Percentiles rank a stretch among this genome's conserved stretches.
These are phyloP conservation scores for Obelidium mucronatum DNA, from an alignment of 192 early-diverging fungal species.

Conservation along the genomic window DNA sequence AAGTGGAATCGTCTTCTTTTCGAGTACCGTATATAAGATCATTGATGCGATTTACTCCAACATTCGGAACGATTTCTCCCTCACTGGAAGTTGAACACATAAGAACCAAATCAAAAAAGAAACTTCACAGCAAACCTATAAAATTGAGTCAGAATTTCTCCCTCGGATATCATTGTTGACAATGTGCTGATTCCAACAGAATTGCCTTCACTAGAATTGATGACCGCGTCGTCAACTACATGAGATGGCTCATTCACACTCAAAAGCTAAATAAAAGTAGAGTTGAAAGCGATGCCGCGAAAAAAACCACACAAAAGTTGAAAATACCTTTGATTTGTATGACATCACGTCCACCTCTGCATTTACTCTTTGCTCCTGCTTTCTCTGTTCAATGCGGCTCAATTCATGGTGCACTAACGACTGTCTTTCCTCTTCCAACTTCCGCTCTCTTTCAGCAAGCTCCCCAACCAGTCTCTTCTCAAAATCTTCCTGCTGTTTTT, in stretches of 20 bases:
- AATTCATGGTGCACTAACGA: too few relatives aligned
- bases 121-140: slow-evolving; percentile 28
- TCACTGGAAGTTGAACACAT: slow-evolving; percentile 3
- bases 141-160: slow-evolving; percentile 41
- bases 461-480: slow-evolving; percentile 12
- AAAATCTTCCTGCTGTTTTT: slow-evolving; percentile 8
- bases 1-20: slow-evolving; percentile 20
- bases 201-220: slow-evolving; percentile 26
- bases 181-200: slow-evolving; percentile 34
- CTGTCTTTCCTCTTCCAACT: slow-evolving; percentile 3
- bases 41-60: background rate
- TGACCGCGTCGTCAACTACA: slow-evolving; percentile 2
- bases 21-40: background rate
- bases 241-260: background rate
- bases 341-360: background rate
- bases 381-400: slow-evolving; percentile 2
- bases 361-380: background rate
- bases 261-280: background rate
- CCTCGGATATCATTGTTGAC: slow-evolving; percentile 41
- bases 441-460: slow-evolving; percentile 7
- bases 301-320: background rate
- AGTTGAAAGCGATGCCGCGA: background rate
- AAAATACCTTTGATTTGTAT: background rate
- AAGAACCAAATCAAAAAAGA: background rate
- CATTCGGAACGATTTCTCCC: slow-evolving; percentile 29